A percentile compares a stretch with the other conserved stretches of the same genome.
Conservation (phyloP, 202 grass and related monocot species). For the Dendrocalamus latiflorus region DNA sequence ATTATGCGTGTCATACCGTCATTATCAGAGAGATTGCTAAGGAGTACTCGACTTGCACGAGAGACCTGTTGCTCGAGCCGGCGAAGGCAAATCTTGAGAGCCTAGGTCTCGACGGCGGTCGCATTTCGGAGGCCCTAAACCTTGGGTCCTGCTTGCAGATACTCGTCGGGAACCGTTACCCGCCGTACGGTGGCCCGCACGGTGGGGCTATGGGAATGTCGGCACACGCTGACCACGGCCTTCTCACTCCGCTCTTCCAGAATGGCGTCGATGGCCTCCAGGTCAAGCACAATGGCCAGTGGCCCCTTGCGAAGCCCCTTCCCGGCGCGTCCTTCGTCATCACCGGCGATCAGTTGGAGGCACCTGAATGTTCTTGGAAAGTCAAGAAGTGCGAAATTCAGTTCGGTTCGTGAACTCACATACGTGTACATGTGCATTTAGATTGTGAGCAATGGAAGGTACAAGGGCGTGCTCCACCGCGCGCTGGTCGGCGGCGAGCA, state of each 20-base stretch:
- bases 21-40: conserved; percentile 25
- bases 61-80: background rate
- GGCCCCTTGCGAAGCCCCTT: conserved; percentile 52
- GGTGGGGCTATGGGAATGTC: conserved; percentile 20
- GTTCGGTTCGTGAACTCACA: background rate
- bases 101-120: too few relatives aligned
- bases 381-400: background rate
- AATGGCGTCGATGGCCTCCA: conserved; percentile 65
- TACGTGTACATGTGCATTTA: background rate
- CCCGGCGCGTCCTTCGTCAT: conserved; percentile 60
- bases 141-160: too few relatives aligned
- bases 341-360: conserved; percentile 76
- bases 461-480: too few relatives aligned
- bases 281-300: conserved; percentile 46
- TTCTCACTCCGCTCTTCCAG: conserved; percentile 67
- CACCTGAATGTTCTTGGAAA: background rate
- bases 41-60: conserved; percentile 42
- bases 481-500: conserved; percentile 40
- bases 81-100: too few relatives aligned
- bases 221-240: conserved; percentile 71
- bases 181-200: conserved; percentile 22
- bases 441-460: too few relatives aligned
- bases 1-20: too few relatives aligned
- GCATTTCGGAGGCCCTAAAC: too few relatives aligned
- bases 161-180: background rate